Percentiles rank a stretch among this genome's conserved stretches.
Evolutionary conservation across 2,329 filamentous ascomycete genomes (phyloP).

Genomic region (Cladophialophora yegresii): DNA sequence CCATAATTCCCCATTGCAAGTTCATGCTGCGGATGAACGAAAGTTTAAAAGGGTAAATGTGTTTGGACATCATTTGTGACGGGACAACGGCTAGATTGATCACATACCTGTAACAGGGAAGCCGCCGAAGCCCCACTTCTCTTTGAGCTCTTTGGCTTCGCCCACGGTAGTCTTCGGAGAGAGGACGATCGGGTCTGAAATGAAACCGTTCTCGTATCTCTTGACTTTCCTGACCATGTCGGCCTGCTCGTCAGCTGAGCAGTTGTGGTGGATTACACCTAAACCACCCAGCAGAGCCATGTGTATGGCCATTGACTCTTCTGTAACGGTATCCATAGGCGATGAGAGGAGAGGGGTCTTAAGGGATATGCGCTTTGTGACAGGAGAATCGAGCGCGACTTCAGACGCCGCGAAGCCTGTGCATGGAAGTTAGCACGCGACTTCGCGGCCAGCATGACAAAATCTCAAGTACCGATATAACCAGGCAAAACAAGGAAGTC

Average conservation of each 20-base stretch:
- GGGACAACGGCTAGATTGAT: slow-evolving; percentile 31
- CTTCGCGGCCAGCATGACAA: slow-evolving; percentile 5
- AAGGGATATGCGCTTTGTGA: slow-evolving; percentile 92
- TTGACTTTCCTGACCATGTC: slow-evolving; percentile 99
- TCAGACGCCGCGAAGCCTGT: slow-evolving; percentile 84
- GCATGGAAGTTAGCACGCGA: slow-evolving; percentile 30
- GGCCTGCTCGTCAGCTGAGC: slow-evolving; percentile 93
- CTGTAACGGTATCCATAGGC: slow-evolving; percentile 99
- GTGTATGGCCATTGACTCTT: slow-evolving; percentile 99
- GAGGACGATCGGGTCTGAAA: slow-evolving; percentile 91
- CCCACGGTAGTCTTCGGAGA: slow-evolving; percentile 82
- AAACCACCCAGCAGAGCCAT: slow-evolving; percentile 61
- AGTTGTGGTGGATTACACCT: slow-evolving; percentile 98
- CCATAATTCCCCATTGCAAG: slow-evolving; percentile 84
- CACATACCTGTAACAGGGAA: slow-evolving; percentile 96
- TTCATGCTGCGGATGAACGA: slow-evolving; percentile 99
- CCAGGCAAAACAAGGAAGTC: slow-evolving; percentile 96
- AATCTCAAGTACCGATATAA: slow-evolving; percentile 71
- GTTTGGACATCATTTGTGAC: slow-evolving; percentile 68
- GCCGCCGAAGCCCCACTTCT: slow-evolving; percentile 97
- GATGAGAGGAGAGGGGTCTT: slow-evolving; percentile 98
- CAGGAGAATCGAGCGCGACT: slow-evolving; percentile 81
- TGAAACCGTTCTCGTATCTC: slow-evolving; percentile 99
- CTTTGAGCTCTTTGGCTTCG: slow-evolving; percentile 88
- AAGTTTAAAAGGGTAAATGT: slow-evolving; percentile 81